Percentiles rank a stretch among this genome's conserved stretches.
Conservation (phyloP, 352 stramenopile species). For the Blastocystis hominis region DNA sequence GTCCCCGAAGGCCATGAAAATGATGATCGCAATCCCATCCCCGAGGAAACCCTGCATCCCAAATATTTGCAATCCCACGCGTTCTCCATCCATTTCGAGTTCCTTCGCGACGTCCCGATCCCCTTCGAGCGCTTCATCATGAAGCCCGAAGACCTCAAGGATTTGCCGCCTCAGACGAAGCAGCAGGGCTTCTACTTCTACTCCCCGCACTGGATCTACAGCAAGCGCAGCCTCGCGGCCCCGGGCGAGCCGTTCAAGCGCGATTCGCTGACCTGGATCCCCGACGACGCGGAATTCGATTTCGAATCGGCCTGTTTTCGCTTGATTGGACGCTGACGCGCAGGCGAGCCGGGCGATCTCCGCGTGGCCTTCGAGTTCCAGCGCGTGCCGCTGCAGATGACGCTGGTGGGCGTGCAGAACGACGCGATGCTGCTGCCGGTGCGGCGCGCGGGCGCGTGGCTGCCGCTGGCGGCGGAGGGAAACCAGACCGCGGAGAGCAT, state of each 20-base stretch:
- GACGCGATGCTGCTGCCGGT: background rate
- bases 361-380: slow-evolving; percentile 9
- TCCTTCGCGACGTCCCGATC: background rate
- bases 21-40: background rate
- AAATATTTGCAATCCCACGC: background rate
- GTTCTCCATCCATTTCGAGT: slow-evolving; percentile 13
- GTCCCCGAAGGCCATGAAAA: slow-evolving; percentile 6
- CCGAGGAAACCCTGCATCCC: background rate
- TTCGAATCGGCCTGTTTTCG: background rate
- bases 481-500: background rate
- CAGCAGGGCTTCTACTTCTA: slow-evolving; percentile 35
- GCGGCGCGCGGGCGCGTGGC: background rate
- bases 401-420: slow-evolving; percentile 33
- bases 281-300: background rate
- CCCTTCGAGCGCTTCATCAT: background rate
- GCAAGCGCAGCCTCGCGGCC: background rate
- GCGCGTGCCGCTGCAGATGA: background rate
- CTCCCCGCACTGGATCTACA: slow-evolving; percentile 30
- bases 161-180: background rate
- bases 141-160: background rate
- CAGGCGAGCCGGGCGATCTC: slow-evolving; percentile 4
- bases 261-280: background rate
- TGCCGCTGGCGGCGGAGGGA: background rate
- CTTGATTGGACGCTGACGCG: background rate
- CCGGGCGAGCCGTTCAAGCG: background rate